These are phyloP conservation scores for Papiliotrema fonsecae DNA, from an alignment of 1,284 basidiomycete species.

Conservation along the genomic window DNA sequence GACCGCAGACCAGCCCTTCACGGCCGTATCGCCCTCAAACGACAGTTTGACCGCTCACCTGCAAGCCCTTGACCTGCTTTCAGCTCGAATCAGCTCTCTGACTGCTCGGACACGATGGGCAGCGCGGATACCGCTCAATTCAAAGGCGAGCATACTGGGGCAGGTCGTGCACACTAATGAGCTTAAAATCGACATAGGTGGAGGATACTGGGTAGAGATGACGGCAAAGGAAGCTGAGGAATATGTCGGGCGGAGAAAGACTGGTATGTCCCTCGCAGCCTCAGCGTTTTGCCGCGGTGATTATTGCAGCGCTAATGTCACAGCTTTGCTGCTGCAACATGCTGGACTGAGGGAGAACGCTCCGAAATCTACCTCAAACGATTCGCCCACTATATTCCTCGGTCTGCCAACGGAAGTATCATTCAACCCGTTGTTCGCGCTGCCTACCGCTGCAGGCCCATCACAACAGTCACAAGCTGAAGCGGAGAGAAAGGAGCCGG, in stretches of 20 bases:
- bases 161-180: slow-evolving; percentile 32
- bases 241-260: slow-evolving; percentile 29
- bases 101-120: slow-evolving; percentile 21
- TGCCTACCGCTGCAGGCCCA: slow-evolving; percentile 1
- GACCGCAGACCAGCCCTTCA: neutral
- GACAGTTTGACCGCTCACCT: slow-evolving; percentile 27
- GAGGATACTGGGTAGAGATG: slow-evolving; percentile 41
- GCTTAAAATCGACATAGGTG: slow-evolving; percentile 33
- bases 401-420: slow-evolving; percentile 1
- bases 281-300: neutral
- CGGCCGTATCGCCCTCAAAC: slow-evolving; percentile 10
- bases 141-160: slow-evolving; percentile 33
- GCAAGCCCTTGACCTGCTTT: slow-evolving; percentile 27
- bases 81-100: slow-evolving; percentile 20
- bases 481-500: neutral
- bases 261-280: slow-evolving; percentile 29
- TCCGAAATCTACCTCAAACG: neutral
- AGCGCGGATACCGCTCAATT: slow-evolving; percentile 29
- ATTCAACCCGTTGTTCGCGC: slow-evolving; percentile 11
- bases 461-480: neutral
- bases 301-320: neutral
- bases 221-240: slow-evolving; percentile 31
- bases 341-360: slow-evolving; percentile 1
- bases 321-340: slow-evolving; percentile 3
- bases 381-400: slow-evolving; percentile 1